Base-by-base conservation (phyloP, 2,329 filamentous ascomycete genomes). In the Colletotrichum siamense region DNA sequence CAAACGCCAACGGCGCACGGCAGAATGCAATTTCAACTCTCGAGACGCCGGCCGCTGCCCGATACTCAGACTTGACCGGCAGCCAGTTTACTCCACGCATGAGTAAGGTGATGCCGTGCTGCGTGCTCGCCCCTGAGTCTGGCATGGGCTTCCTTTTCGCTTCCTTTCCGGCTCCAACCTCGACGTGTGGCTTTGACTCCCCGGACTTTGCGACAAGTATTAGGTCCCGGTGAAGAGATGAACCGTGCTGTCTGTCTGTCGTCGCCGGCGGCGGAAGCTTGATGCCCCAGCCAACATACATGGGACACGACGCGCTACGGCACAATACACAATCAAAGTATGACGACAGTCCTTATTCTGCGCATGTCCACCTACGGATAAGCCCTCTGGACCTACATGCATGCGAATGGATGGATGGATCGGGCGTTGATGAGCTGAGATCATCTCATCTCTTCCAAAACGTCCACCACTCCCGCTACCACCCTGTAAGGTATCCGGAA, bases 1-100 rank as follows among this genome's bases (percentile, higher is more conserved):
- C 49, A 74, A 74, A 75, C 66, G 44, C 72, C 71, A 55, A 71
- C 66, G 71, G 71, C 52, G 75, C 75, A 75, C 75, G 62, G 71
- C 71, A 75, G 36, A 71, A 52, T 39, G 34, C 52, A 61, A 49
- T 69, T 73, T 65, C 44, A 49, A 73, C 36, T 69, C 59, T 57
- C 70, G 59, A 55, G 65, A 69, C 61, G 66, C 72, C 66, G 71
- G 59, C 71, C 9, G 55, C 65, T 71, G 75, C 62, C 71, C 75
- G 66, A 71, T 77, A 52, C 71, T 75, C 75, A 61, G 67, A 77
- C 72, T 67, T 22, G 18, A 39, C 34, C 63, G 55, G 61, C 61
- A 67, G 55, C 26, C 65, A 65, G 32, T 52, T 55, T 62, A 65
- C 70, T 61, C 57, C 22, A 57, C 36, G 70, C 74, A 68, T 65